Percentiles rank a stretch among this genome's conserved stretches.
These are phyloP conservation scores for Forsythia suspensa DNA, from an alignment of 257 asterid genomes.

Conservation along the genomic window DNA sequence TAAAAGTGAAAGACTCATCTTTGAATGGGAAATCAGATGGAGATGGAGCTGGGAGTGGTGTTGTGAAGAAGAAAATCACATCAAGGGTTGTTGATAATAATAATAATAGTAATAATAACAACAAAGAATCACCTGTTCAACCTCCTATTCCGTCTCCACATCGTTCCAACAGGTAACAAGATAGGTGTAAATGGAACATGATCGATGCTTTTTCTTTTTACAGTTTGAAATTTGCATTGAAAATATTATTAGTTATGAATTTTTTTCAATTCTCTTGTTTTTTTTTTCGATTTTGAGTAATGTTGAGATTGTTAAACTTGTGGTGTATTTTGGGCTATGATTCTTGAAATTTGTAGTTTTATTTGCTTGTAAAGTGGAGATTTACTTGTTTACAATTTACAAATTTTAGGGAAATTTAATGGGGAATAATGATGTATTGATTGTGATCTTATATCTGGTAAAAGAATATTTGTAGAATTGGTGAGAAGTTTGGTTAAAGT, in stretches of 20 bases:
- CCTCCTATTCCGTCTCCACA: conserved; percentile 67
- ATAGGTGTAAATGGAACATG: not conserved
- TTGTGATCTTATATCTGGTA: conserved; percentile 18
- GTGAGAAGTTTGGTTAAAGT: conserved; percentile 19
- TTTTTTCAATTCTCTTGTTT: not conserved
- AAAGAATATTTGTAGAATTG: not conserved
- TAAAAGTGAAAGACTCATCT: conserved; percentile 57
- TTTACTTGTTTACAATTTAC: not conserved
- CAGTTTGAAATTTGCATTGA: conserved; percentile 11
- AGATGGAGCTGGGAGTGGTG: conserved; percentile 37
- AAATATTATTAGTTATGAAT: not conserved
- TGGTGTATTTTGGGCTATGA: not conserved
- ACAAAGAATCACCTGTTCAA: conserved; percentile 38
- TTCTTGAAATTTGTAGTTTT: not conserved
- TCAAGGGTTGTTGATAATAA: conserved; percentile 62
- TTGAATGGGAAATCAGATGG: conserved; percentile 48
- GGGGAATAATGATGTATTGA: conserved; percentile 1
- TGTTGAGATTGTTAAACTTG: too few species aligned
- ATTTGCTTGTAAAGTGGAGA: not conserved
- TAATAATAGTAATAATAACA: conserved; percentile 8
- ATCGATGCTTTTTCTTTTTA: conserved; percentile 12
- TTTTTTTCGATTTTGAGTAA: not conserved
- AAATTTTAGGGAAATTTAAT: not conserved
- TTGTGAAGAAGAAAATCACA: conserved; percentile 67
- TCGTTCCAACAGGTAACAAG: conserved; percentile 60